phyloP scores from a whole-genome alignment of 352 stramenopile genomes.

The Globisporangium acanthophoron region DNA sequence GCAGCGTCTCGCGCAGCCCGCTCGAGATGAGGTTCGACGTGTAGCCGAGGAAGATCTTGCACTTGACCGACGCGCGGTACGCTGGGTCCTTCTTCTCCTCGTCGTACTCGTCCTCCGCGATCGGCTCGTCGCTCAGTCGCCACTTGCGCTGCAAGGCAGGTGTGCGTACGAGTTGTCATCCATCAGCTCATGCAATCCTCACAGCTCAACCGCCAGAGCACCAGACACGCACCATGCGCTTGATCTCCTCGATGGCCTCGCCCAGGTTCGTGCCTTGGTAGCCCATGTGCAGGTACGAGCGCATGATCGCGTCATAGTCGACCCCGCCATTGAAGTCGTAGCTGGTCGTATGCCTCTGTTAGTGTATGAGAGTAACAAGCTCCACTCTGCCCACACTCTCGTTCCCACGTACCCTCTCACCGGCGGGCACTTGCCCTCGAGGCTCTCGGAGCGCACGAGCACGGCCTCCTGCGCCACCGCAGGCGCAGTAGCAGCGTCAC shows the following conservation, averaged over 20 bases:
- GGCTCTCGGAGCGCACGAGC: slow-evolving; percentile 68
- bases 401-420: slow-evolving; percentile 29
- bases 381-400: neutral
- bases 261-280: slow-evolving; percentile 97
- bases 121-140: slow-evolving; percentile 93
- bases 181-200: too few relatives aligned
- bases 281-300: slow-evolving; percentile 81
- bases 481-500: slow-evolving; percentile 13
- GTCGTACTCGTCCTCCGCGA: slow-evolving; percentile 91
- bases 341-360: slow-evolving; percentile 18
- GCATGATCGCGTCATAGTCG: slow-evolving; percentile 82
- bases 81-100: slow-evolving; percentile 74
- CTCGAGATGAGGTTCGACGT: slow-evolving; percentile 99
- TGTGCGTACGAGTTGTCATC: too few relatives aligned
- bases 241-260: slow-evolving; percentile 96
- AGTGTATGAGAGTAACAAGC: neutral
- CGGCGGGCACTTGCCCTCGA: slow-evolving; percentile 57
- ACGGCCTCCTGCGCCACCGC: slow-evolving; percentile 66
- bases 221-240: slow-evolving; percentile 88
- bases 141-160: slow-evolving; percentile 77
- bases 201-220: neutral
- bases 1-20: slow-evolving; percentile 96
- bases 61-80: slow-evolving; percentile 86
- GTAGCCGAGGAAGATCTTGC: slow-evolving; percentile 99
- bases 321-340: slow-evolving; percentile 91